A percentile compares a stretch with the other conserved stretches of the same genome.
These are phyloP conservation scores for Tricholoma sp. DNA, from an alignment of 768 basidiomycete genomes.

Conservation along the genomic window DNA sequence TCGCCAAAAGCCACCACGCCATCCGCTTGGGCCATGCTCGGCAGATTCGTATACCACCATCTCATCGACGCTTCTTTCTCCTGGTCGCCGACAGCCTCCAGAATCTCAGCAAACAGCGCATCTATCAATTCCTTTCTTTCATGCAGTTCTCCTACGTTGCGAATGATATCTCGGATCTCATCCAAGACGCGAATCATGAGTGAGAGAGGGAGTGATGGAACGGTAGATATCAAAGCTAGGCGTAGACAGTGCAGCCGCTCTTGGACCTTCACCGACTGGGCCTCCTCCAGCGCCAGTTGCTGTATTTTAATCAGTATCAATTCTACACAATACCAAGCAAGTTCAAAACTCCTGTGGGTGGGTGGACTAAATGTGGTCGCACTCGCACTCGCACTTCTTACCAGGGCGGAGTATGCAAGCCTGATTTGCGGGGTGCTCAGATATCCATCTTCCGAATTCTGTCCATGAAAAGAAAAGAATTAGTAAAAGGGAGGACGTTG, in stretches of 20 bases:
- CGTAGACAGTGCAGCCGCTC: constrained; percentile 51
- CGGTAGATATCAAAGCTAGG: constrained; percentile 58
- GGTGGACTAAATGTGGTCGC: constrained; percentile 16
- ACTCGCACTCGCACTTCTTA: constrained; percentile 51
- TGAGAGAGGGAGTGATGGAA: constrained; percentile 55
- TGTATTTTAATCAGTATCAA: constrained; percentile 46
- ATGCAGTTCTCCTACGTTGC: constrained; percentile 7
- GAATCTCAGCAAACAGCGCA: constrained; percentile 58
- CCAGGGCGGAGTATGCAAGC: constrained; percentile 70
- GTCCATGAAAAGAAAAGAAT: constrained; percentile 7
- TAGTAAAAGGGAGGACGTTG: neutral
- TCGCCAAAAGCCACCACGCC: constrained; percentile 1
- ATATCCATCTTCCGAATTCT: constrained; percentile 63
- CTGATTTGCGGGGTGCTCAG: constrained; percentile 64
- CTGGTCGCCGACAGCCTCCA: constrained; percentile 58
- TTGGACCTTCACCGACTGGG: constrained; percentile 16
- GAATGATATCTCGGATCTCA: constrained; percentile 35
- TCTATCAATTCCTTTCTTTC: constrained; percentile 43
- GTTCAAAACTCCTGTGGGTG: constrained; percentile 29
- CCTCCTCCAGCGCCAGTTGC: constrained; percentile 18
- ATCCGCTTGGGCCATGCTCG: constrained; percentile 5
- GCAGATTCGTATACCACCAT: constrained; percentile 65
- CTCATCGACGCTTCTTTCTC: constrained; percentile 63
- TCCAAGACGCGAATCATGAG: constrained; percentile 54
- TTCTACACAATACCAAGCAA: constrained; percentile 70